phyloP scores from a whole-genome alignment of 2,329 filamentous ascomycete species.

The Davidsoniella virescens region DNA sequence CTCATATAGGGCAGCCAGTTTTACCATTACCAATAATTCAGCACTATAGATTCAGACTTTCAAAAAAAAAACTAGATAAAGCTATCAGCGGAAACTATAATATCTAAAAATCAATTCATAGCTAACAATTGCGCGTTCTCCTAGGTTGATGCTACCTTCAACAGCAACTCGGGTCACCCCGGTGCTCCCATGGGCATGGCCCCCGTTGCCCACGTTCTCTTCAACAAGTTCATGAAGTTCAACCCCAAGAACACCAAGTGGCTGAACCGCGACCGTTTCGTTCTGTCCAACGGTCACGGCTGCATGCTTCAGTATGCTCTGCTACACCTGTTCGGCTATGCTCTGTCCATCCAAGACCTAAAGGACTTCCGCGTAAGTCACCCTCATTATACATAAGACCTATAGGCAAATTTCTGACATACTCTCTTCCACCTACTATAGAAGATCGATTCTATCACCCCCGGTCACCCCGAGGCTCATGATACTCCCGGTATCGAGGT shows the following conservation, averaged over 20 bases:
- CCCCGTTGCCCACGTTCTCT: slow-evolving; percentile 88
- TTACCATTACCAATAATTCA: no score
- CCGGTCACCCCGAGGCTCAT: slow-evolving; percentile 90
- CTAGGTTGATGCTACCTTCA: slow-evolving; percentile 91
- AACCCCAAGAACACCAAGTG: slow-evolving; percentile 98
- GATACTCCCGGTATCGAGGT: slow-evolving; percentile 96
- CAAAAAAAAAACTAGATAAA: slow-evolving; percentile 4
- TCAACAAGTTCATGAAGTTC: slow-evolving; percentile 98
- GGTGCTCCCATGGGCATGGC: slow-evolving; percentile 96
- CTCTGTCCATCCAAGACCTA: slow-evolving; percentile 71
- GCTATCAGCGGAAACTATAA: slow-evolving; percentile 14
- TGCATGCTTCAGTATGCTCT: slow-evolving; percentile 99
- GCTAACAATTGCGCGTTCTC: no score
- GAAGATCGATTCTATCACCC: slow-evolving; percentile 57
- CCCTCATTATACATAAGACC: neutral
- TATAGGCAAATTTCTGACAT: neutral
- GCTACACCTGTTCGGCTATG: slow-evolving; percentile 91
- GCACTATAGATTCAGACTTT: no score
- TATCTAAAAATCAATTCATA: no score
- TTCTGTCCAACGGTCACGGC: slow-evolving; percentile 96
- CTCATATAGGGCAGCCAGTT: no score
- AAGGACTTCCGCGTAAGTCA: slow-evolving; percentile 85
- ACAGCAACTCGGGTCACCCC: slow-evolving; percentile 95
- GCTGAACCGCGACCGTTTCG: slow-evolving; percentile 95
- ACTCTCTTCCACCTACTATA: slow-evolving; percentile 16